Evolutionary conservation across 1,284 basidiomycete genomes (phyloP), one percentile per base, ranked within the genome.

Genomic region (Ustilago trichophora): DNA sequence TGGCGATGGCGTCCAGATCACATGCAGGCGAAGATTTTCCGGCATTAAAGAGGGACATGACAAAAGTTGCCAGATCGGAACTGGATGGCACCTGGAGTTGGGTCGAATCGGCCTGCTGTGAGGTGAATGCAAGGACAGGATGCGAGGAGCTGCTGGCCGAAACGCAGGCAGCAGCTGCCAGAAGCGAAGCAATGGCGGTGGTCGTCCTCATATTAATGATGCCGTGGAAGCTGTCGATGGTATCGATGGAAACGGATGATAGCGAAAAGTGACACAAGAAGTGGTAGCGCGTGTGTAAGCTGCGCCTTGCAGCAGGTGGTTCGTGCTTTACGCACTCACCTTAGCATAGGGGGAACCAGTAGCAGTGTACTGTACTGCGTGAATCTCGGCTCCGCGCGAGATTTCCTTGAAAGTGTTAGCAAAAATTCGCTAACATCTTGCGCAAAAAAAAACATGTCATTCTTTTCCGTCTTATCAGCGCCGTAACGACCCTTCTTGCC

Each of bases 61-160:
- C 22, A 18, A 68, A 50, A 18, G 41, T 33, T 6, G 25, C 19
- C 6, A 62, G 21, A 40, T 37, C 63, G 25, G 49, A 46, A 24
- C 53, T 46, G 11, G 50, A 31, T 1, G 58, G 46, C 19, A 62
- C 37, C 32, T 51, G 37, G 29, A 68, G 33, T 13, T 51, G 26
- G 13, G 35, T 15, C 29, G 58, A 54, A 10, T 34, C 34, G 15
- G 53, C 49, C 22, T 54, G 54, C 21, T 34, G 37, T 31, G 65
- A 68, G 11, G 58, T 68, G 58, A 68, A 63, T 1, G 65, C 65
- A 11, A 68, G 49, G 13, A 68, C 53, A 12, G 52, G 57, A 12
- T 38, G 22, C 2, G 49, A 32, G 15, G 36, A 13, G 50, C 45
- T 48, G 44, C 38, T 48, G 16, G 58, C 65, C 15, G 65, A 63